Evolutionary conservation across 1,284 basidiomycete species (phyloP), one percentile per base, ranked within the genome.

Genomic region (Puccinia hordei): DNA sequence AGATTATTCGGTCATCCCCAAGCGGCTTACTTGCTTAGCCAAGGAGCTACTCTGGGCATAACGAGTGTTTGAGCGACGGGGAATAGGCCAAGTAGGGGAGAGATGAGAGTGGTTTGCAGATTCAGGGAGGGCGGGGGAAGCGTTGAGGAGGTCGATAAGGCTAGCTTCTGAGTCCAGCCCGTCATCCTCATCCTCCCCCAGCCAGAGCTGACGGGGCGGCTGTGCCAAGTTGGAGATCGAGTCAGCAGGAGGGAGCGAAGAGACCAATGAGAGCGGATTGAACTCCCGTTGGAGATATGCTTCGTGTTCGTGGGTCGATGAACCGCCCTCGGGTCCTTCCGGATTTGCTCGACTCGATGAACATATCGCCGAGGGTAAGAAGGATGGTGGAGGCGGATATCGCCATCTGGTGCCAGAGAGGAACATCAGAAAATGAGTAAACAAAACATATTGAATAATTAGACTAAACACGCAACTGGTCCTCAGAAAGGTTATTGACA

Each of bases 171-270:
- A 77, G n/a, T 79, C 77, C 41, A 63, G 19, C 4, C 77, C 77
- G 13, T 63, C 41, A 33, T 79, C 77, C 30, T 79, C 77, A 17
- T 79, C 77, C 33, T 79, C 66, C 2, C 77, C 68, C 13, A 79
- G 33, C 66, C 77, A 79, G 8, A 79, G 55, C 41, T 71, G n/a
- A 30, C 66, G 30, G 13, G 77, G 77, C 13, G 77, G 66, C 30
- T 55, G 53, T 4, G 63, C n/a, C 8, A 30, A 33, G 13, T 44
- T 4, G 44, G 9, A 22, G 12, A 51, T 8, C n/a, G 12, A 3
- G 6, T 44, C 41, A 9, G 1, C 41, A 1, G n/a, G n/a, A n/a
- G 9, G 4, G 24, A 66, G 6, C n/a, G 66, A 35, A 3, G 30
- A 30, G 24, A 53, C 41, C 27, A 51, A 15, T 1, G 57, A 61